These are phyloP conservation scores for Cucurbita argyrosperma DNA, from an alignment of 306 rosid genomes.

Conservation along the genomic window DNA sequence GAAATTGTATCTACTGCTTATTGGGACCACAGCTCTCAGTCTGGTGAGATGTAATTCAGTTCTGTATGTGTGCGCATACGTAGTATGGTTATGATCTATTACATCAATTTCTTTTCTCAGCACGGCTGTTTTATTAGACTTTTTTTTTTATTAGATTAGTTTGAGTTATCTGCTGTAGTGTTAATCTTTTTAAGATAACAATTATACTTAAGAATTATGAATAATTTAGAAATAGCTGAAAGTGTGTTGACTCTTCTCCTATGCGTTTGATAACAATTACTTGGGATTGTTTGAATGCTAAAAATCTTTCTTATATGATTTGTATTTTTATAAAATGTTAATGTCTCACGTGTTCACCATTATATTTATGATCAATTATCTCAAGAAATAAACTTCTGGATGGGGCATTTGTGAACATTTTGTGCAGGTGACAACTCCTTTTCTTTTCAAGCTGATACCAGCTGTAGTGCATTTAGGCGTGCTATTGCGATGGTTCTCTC, in stretches of 20 bases:
- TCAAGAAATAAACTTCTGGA: neutral
- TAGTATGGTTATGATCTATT: neutral
- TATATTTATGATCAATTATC: neutral
- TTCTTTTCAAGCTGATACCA: conserved; percentile 92
- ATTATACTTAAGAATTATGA: neutral
- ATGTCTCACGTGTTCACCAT: neutral
- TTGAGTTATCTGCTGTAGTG: neutral
- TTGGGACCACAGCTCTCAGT: conserved; percentile 50
- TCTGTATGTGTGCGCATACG: neutral
- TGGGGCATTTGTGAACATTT: neutral
- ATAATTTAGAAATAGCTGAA: neutral
- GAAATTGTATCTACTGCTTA: conserved; percentile 40
- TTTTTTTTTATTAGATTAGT: neutral
- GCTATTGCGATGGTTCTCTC: conserved; percentile 78
- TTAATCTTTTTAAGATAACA: neutral
- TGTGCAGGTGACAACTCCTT: conserved; percentile 81
- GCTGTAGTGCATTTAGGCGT: conserved; percentile 92
- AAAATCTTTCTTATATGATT: neutral
- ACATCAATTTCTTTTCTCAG: neutral
- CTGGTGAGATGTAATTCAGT: conserved; percentile 21
- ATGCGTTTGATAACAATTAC: neutral
- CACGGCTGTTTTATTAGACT: neutral
- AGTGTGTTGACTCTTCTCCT: neutral
- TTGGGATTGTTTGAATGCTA: too few species aligned
- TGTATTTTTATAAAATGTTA: neutral